Percentiles rank a stretch among this genome's conserved stretches.
phyloP scores from a whole-genome alignment of 345 rosid species.

The Melastoma malabathricum region DNA sequence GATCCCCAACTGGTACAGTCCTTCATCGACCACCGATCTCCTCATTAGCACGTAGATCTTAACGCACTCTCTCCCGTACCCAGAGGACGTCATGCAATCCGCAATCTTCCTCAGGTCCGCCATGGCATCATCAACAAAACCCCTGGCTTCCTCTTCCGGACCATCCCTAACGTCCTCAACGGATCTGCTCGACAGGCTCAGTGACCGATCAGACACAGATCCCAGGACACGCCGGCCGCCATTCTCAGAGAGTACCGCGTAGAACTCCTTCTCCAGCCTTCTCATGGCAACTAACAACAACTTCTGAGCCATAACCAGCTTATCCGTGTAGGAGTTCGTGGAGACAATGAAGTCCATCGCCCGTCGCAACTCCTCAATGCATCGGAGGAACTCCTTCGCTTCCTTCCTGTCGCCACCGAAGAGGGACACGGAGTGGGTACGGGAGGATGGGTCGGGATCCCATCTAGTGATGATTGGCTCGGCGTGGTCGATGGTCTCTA shows the following conservation, averaged over 20 bases:
- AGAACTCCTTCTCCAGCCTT: constrained; percentile 15
- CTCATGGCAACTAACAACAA: constrained; percentile 14
- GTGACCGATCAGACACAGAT: constrained; percentile 1
- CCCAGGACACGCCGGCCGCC: constrained; percentile 6
- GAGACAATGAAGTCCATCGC: constrained; percentile 48
- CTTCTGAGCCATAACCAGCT: constrained; percentile 34
- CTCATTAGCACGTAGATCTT: constrained; percentile 39
- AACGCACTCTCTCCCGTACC: constrained; percentile 66
- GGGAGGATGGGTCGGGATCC: constrained; percentile 29
- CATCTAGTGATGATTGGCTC: constrained; percentile 46
- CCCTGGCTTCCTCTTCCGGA: background rate
- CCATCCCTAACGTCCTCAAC: background rate
- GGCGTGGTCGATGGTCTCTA: constrained; percentile 31
- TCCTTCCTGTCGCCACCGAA: constrained; percentile 31
- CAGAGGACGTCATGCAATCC: constrained; percentile 60
- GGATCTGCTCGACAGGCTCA: background rate
- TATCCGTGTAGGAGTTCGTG: constrained; percentile 19
- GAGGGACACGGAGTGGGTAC: constrained; percentile 19
- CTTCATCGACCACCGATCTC: constrained; percentile 56
- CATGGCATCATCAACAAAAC: constrained; percentile 21
- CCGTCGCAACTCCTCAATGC: constrained; percentile 26
- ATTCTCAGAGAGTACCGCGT: constrained; percentile 11
- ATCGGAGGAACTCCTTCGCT: constrained; percentile 31
- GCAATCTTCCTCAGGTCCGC: constrained; percentile 54
- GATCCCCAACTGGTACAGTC: constrained; percentile 44